These are phyloP conservation scores for Colletotrichum sidae DNA, from an alignment of 2,329 filamentous ascomycete species.

Conservation along the genomic window DNA sequence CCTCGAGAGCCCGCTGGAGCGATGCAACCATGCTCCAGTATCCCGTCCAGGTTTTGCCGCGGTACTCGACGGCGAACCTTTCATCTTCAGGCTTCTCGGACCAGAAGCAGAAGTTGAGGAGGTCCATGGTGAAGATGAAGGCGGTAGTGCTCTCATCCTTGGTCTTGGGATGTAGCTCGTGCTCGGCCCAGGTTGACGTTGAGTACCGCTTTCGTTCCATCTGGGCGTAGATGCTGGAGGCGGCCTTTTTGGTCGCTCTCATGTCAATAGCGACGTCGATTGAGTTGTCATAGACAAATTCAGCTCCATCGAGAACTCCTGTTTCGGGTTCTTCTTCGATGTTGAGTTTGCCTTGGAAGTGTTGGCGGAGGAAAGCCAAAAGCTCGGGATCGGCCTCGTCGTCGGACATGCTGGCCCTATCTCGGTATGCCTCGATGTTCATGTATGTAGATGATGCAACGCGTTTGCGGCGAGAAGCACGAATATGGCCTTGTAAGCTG, in stretches of 20 bases:
- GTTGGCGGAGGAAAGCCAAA: constrained; percentile 85
- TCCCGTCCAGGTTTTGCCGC: constrained; percentile 85
- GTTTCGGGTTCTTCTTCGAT: constrained; percentile 76
- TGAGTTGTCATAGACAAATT: constrained; percentile 90
- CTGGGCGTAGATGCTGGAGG: constrained; percentile 79
- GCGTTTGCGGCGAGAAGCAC: constrained; percentile 1
- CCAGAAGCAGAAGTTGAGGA: constrained; percentile 98
- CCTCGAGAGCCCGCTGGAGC: constrained; percentile 87
- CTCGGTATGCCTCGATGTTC: background rate
- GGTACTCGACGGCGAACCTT: constrained; percentile 86
- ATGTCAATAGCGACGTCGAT: constrained; percentile 94
- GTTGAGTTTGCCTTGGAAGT: constrained; percentile 71
- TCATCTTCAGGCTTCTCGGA: constrained; percentile 76
- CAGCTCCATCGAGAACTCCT: constrained; percentile 82
- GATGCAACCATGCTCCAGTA: constrained; percentile 95
- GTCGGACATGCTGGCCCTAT: constrained; percentile 76
- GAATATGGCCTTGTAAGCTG: constrained; percentile 22
- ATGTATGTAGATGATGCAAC: background rate
- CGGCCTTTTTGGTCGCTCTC: constrained; percentile 83
- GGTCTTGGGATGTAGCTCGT: constrained; percentile 88
- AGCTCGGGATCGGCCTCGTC: constrained; percentile 92
- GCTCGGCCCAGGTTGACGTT: constrained; percentile 85
- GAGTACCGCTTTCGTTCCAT: constrained; percentile 90
- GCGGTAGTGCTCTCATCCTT: constrained; percentile 84
- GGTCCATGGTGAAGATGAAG: constrained; percentile 97